A percentile compares a stretch with the other conserved stretches of the same genome.
Conservation (phyloP, 2,329 filamentous ascomycete genomes). For the Microcyclospora tardicrescens region DNA sequence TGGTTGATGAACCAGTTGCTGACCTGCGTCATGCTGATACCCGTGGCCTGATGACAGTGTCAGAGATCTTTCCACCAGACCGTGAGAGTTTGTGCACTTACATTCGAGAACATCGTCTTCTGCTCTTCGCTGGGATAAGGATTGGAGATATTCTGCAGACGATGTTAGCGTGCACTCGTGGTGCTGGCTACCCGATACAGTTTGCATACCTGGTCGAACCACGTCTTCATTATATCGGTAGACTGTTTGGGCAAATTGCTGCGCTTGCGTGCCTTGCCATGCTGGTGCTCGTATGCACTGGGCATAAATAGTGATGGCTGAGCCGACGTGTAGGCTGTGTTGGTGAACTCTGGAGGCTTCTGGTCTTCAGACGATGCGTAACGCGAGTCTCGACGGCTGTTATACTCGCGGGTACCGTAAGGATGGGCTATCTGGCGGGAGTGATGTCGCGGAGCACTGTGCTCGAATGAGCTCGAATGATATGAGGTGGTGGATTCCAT, state of each 20-base stretch:
- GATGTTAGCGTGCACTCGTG: constrained; percentile 1
- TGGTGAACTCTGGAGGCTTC: constrained; percentile 3
- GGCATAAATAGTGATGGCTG: constrained; percentile 18
- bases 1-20: constrained; percentile 31
- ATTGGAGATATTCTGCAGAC: constrained; percentile 22
- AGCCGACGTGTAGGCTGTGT: constrained; percentile 10
- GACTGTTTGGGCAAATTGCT: constrained; percentile 27
- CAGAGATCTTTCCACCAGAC: background rate
- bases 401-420: background rate
- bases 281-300: constrained; percentile 25
- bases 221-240: constrained; percentile 28
- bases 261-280: constrained; percentile 24
- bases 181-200: background rate
- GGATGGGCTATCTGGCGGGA: background rate
- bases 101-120: constrained; percentile 22
- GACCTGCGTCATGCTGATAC: constrained; percentile 28
- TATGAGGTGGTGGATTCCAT: background rate
- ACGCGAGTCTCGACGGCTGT: constrained; percentile 2
- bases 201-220: constrained; percentile 23
- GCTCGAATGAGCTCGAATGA: background rate
- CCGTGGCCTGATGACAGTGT: constrained; percentile 15
- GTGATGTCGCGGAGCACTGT: background rate
- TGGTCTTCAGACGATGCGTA: constrained; percentile 3
- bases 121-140: constrained; percentile 28
- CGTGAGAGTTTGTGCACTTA: constrained; percentile 8